phyloP scores from a whole-genome alignment of 441 rosid genomes.

The Raphanus hybrid region DNA sequence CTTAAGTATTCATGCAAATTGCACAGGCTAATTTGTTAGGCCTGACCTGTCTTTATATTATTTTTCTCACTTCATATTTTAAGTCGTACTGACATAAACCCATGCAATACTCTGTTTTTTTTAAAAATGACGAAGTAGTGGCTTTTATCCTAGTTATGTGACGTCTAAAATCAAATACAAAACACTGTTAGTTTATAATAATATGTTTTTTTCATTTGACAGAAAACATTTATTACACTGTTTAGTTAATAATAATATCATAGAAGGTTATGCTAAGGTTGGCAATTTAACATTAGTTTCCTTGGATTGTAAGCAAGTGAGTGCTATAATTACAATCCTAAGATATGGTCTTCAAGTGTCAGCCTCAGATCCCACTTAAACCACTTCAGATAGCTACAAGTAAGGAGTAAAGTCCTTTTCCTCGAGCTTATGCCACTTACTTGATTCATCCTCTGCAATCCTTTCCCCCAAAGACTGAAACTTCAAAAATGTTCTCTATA shows the following conservation, averaged over 20 bases:
- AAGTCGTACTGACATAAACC: not conserved
- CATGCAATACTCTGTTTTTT: constrained; percentile 21
- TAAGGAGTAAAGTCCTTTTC: constrained; percentile 75
- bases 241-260: not conserved
- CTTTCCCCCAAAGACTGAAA: constrained; percentile 18
- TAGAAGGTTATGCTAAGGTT: constrained; percentile 1
- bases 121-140: not conserved
- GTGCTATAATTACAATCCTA: constrained; percentile 29
- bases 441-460: constrained; percentile 24
- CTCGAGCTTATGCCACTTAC: constrained; percentile 41
- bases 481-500: constrained; percentile 22
- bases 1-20: constrained; percentile 24
- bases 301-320: constrained; percentile 41
- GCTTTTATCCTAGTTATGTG: constrained; percentile 16
- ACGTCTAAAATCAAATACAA: constrained; percentile 9
- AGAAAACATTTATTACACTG: not conserved
- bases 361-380: constrained; percentile 76
- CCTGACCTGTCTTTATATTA: constrained; percentile 9
- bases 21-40: constrained; percentile 28
- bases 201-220: not conserved
- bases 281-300: constrained; percentile 11
- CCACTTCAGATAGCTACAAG: constrained; percentile 66
- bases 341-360: constrained; percentile 49
- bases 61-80: constrained; percentile 8
- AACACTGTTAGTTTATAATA: not conserved